These are phyloP conservation scores for Alternaria conjuncta DNA, from an alignment of 2,329 filamentous ascomycete genomes.

Conservation along the genomic window DNA sequence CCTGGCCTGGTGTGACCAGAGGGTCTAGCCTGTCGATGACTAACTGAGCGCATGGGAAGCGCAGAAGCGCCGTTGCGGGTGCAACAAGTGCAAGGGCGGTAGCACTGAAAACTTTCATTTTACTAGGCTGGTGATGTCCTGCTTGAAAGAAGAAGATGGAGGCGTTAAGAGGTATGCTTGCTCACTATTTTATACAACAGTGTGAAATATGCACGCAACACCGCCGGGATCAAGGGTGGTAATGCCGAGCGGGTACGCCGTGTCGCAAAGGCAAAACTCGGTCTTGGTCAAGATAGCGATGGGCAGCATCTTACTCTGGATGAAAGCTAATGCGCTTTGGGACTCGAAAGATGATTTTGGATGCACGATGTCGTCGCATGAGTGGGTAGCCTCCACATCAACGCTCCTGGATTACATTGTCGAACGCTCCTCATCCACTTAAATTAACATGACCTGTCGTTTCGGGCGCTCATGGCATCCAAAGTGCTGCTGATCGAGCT, in stretches of 20 bases:
- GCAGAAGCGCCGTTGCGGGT: conserved; percentile 26
- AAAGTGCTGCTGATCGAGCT: not conserved
- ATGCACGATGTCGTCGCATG: not conserved
- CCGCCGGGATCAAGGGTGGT: not conserved
- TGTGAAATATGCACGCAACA: not conserved
- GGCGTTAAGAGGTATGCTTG: not conserved
- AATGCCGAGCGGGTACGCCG: not conserved
- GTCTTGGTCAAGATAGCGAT: not conserved
- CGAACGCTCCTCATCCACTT: not conserved
- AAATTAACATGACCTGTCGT: not conserved
- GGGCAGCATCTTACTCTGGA: not conserved
- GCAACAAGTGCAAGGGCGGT: conserved; percentile 21
- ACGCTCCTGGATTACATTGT: not conserved
- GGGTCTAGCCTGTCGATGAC: conserved; percentile 34
- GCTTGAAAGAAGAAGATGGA: not conserved
- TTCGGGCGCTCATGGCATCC: not conserved
- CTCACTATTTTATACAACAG: conserved; percentile 2
- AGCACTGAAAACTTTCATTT: conserved; percentile 24
- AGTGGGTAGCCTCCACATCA: not conserved
- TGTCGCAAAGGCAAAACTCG: not conserved
- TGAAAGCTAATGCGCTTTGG: not conserved
- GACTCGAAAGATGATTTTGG: not conserved
- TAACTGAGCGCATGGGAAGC: conserved; percentile 35
- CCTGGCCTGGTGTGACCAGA: conserved; percentile 29
- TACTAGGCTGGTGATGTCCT: not conserved